Evolutionary conservation across 345 rosid species (phyloP), one percentile per base, ranked within the genome.

Genomic region (Eucalyptus fibrosa): DNA sequence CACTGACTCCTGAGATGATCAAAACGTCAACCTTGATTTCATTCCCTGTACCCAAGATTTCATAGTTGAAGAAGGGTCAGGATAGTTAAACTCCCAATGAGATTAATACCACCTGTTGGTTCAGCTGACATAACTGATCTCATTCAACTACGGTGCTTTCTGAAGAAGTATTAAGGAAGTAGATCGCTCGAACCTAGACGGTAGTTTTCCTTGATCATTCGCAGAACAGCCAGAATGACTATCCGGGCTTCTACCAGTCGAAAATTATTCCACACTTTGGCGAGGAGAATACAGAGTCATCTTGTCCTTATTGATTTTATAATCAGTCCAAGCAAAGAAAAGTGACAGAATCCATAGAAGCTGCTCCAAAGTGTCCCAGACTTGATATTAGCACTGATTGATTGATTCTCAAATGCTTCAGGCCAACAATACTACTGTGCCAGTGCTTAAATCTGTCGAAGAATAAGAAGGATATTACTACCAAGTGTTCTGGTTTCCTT

Each of bases 221-320:
- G 92, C 65, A 96, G 93, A 90, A 95, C 96, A 53, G 99, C 96
- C 72, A 97, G 96, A 91, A 95, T 95, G 89, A 98, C 96, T 72
- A 97, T 97, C 89, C 96, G 95, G 91, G 96, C 96, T 92, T 98
- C 99, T 90, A 96, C 96, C 98, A 95, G 94, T 91, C 90, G 69
- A 59, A 34, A 42, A 21, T 67, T 40, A 53, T 62, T 32, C 9
- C 28, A 44, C 72, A 55, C 80, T 87, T 55, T 65, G 85, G 62
- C 42, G 72, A 86, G 72, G 49, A 90, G 60, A 67, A 59, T 12
- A 14, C 55, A 47, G n/a, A 40, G 32, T 24, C 86, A 15, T 7
- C 50, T n/a, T n/a, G 32, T 47, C 86, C 86, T n/a, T n/a, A n/a
- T 15, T n/a, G 77, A 65, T 1, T 65, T 4, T n/a, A 16, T 65